These are phyloP conservation scores for Pythium plurisporium DNA, from an alignment of 352 stramenopile species.

Conservation along the genomic window DNA sequence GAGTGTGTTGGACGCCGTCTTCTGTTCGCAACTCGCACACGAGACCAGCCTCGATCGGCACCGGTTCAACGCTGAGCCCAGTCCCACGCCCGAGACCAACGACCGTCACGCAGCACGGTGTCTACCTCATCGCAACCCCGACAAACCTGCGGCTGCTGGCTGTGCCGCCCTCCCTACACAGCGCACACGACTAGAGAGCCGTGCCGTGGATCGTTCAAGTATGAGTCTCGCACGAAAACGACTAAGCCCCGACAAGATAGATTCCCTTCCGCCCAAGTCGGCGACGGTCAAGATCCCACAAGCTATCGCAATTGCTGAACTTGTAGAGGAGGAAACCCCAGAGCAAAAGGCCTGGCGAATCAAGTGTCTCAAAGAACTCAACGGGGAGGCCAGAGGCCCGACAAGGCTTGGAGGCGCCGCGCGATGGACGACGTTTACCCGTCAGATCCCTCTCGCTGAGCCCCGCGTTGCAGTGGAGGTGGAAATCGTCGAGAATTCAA, in stretches of 20 bases:
- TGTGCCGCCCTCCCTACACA: background rate
- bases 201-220: constrained; percentile 6
- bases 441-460: constrained; percentile 6
- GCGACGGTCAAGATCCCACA: constrained; percentile 11
- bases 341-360: constrained; percentile 14
- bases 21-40: constrained; percentile 23
- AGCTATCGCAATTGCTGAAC: constrained; percentile 5
- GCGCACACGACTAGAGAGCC: constrained; percentile 1
- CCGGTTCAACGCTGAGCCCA: constrained; percentile 26
- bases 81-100: constrained; percentile 23
- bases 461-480: constrained; percentile 8
- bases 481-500: constrained; percentile 17
- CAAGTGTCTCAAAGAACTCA: constrained; percentile 21
- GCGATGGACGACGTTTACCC: constrained; percentile 7
- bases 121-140: constrained; percentile 33
- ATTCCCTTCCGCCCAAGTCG: background rate
- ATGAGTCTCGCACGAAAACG: constrained; percentile 4
- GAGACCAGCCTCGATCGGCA: constrained; percentile 16
- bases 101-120: constrained; percentile 48
- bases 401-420: background rate
- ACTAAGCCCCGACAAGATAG: constrained; percentile 10
- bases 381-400: background rate
- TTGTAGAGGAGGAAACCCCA: constrained; percentile 11
- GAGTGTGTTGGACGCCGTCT: constrained; percentile 38
- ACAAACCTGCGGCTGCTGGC: constrained; percentile 18